phyloP scores from a whole-genome alignment of 495 filamentous ascomycete species.

The Beverwykella pulmonaria region DNA sequence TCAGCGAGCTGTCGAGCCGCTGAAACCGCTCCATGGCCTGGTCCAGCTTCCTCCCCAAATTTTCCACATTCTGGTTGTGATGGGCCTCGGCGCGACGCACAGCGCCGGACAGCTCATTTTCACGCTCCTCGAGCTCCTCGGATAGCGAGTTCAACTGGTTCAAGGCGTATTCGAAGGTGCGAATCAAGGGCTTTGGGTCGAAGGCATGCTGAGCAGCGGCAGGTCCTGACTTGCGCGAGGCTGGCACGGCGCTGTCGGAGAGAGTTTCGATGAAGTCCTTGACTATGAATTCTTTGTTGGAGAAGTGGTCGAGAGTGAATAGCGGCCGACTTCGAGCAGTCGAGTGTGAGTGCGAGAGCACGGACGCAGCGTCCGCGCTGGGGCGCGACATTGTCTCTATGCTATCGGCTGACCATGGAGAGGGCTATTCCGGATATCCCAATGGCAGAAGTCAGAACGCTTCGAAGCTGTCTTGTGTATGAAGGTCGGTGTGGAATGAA shows the following conservation, averaged over 20 bases:
- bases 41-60: constrained; percentile 82
- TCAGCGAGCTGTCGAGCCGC: constrained; percentile 78
- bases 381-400: constrained; percentile 33
- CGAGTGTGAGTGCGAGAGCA: constrained; percentile 34
- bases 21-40: constrained; percentile 90
- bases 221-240: constrained; percentile 71
- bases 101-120: constrained; percentile 86
- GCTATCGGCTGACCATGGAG: constrained; percentile 21
- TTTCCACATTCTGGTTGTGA: constrained; percentile 85
- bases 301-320: constrained; percentile 88
- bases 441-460: not conserved
- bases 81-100: constrained; percentile 90
- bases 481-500: no score
- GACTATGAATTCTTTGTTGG: constrained; percentile 90
- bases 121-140: constrained; percentile 78
- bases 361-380: constrained; percentile 36
- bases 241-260: constrained; percentile 77
- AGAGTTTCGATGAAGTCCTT: constrained; percentile 95
- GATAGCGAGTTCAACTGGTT: constrained; percentile 77
- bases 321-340: constrained; percentile 54
- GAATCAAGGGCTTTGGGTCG: constrained; percentile 95
- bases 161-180: constrained; percentile 89
- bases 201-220: constrained; percentile 61
- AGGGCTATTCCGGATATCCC: not conserved
- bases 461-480: not conserved